Conservation (phyloP, 768 basidiomycete species). For the Melanogaster broomeanus region DNA sequence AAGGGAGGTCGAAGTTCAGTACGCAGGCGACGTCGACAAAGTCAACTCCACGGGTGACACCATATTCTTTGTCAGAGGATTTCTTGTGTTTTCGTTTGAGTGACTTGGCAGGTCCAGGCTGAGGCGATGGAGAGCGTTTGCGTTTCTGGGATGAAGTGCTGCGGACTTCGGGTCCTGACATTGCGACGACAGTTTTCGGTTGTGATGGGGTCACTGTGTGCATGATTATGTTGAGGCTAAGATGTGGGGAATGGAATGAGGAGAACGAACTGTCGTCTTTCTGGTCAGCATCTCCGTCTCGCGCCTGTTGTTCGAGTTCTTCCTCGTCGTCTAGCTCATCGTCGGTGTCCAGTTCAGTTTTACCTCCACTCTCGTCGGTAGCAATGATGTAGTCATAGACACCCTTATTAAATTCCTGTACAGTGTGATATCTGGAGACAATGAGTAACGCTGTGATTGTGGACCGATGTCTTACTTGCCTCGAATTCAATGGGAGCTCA, state of each 20-base stretch:
- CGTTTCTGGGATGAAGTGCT: conserved; percentile 49
- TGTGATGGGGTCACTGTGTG: conserved; percentile 57
- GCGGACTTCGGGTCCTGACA: conserved; percentile 8
- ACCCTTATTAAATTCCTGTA: conserved; percentile 98
- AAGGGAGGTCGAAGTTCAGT: conserved; percentile 97
- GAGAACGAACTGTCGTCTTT: conserved; percentile 34
- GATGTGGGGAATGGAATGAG: not conserved
- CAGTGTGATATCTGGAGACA: conserved; percentile 78
- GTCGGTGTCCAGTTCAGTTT: conserved; percentile 51
- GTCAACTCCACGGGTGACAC: conserved; percentile 94
- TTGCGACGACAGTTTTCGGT: conserved; percentile 31
- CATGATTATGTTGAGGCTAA: conserved; percentile 29
- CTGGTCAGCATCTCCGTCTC: not conserved
- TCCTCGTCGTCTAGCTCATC: conserved; percentile 44
- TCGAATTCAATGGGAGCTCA: conserved; percentile 92
- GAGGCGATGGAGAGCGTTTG: conserved; percentile 50
- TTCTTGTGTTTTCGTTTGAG: conserved; percentile 55
- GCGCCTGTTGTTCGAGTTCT: conserved; percentile 15
- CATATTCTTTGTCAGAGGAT: conserved; percentile 74
- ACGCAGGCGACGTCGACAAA: conserved; percentile 97
- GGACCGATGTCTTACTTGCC: conserved; percentile 40
- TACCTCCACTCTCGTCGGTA: conserved; percentile 81
- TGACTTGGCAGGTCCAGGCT: conserved; percentile 39
- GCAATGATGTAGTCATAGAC: conserved; percentile 99
- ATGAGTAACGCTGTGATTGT: conserved; percentile 3